Conservation (phyloP, 164 flowering plant species). For the Stephania cephalantha region DNA sequence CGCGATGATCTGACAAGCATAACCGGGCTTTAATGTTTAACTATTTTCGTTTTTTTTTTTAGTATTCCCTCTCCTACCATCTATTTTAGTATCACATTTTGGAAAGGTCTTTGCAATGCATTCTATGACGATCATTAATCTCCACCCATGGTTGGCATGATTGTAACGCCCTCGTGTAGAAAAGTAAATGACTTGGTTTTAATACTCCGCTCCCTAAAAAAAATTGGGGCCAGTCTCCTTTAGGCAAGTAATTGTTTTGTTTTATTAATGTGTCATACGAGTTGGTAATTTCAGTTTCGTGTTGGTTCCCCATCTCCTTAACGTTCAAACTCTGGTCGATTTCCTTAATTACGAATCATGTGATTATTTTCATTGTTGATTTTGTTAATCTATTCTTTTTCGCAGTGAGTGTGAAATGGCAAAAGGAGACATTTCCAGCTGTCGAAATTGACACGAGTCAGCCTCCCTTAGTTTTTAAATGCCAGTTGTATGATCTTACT, state of each 20-base stretch:
- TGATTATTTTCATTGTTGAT: not conserved
- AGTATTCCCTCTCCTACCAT: no score
- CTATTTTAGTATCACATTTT: no score
- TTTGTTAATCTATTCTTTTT: not conserved
- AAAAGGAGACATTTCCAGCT: conserved; percentile 61
- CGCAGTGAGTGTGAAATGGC: conserved; percentile 96
- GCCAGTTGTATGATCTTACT: conserved; percentile 86
- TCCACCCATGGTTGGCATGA: no score
- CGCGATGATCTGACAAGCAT: no score
- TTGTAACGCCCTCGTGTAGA: no score
- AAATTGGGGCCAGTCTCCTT: not conserved
- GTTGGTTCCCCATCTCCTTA: not conserved
- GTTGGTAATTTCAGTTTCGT: not conserved
- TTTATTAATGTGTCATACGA: not conserved
- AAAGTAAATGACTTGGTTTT: no score
- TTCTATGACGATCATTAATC: no score
- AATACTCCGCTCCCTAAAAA: not conserved
- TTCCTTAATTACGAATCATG: no score
- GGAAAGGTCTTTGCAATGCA: no score
- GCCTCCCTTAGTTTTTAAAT: conserved; percentile 86
- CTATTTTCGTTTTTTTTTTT: no score
- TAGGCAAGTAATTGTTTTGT: not conserved
- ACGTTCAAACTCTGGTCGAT: not conserved
- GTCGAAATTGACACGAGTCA: conserved; percentile 92
- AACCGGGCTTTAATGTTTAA: no score